Evolutionary conservation across 202 grass and related monocot species (phyloP).

Genomic region (Carex sylvatica): DNA sequence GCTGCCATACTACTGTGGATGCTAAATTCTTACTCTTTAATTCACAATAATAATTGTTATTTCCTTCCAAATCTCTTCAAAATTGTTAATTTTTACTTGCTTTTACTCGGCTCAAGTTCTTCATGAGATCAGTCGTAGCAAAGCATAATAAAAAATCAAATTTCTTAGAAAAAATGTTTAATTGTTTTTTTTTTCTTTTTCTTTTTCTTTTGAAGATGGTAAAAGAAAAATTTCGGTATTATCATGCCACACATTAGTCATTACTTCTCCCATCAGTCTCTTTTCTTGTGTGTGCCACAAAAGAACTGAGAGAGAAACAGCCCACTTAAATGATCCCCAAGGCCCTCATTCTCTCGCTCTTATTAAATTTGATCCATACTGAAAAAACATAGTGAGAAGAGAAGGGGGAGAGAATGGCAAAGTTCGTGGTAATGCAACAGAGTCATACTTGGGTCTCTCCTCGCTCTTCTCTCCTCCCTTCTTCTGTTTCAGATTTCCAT

Average conservation of each 20-base stretch:
- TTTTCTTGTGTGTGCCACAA: not conserved
- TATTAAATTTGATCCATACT: slow-evolving; percentile 28
- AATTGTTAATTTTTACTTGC: not conserved
- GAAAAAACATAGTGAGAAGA: not conserved
- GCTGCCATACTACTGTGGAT: not conserved
- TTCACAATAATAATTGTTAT: not conserved
- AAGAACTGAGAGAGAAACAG: slow-evolving; percentile 13
- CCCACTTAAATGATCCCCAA: not conserved
- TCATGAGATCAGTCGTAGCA: not conserved
- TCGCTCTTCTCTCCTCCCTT: slow-evolving; percentile 43
- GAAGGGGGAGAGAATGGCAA: slow-evolving; percentile 4
- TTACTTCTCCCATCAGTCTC: not conserved
- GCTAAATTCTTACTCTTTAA: not conserved
- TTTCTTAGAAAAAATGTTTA: too few relatives aligned
- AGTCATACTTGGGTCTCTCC: slow-evolving; percentile 18
- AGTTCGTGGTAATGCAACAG: slow-evolving; percentile 21
- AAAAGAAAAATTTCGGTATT: too few relatives aligned
- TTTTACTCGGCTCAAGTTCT: not conserved
- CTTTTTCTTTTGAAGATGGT: too few relatives aligned
- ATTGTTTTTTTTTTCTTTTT: too few relatives aligned
- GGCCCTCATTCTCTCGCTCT: not conserved
- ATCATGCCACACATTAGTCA: not conserved
- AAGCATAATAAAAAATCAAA: not conserved
- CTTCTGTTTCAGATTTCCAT: slow-evolving; percentile 67
- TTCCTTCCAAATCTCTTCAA: not conserved